Percentiles rank a stretch among this genome's conserved stretches.
These are phyloP conservation scores for Penicillium turbatum DNA, from an alignment of 495 filamentous ascomycete species.

Conservation along the genomic window DNA sequence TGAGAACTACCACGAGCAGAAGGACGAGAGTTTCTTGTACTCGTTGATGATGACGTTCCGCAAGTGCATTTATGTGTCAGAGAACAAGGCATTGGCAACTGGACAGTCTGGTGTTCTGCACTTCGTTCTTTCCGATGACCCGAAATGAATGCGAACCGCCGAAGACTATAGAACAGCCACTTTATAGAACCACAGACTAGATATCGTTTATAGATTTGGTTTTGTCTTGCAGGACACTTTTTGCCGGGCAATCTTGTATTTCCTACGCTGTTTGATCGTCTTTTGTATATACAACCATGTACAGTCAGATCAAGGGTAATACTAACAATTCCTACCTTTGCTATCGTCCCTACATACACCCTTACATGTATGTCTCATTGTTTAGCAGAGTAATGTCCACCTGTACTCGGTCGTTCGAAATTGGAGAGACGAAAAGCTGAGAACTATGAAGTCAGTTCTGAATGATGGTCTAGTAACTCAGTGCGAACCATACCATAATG, in stretches of 20 bases:
- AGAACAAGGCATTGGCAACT: not conserved
- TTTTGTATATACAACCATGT: not conserved
- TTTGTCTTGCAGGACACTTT: not conserved
- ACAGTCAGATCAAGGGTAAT: too few relatives aligned
- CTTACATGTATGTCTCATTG: too few relatives aligned
- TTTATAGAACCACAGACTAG: slow-evolving; percentile 1
- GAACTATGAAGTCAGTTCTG: too few relatives aligned
- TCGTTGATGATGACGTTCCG: slow-evolving; percentile 23
- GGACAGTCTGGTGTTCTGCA: slow-evolving; percentile 17
- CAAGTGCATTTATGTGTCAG: slow-evolving; percentile 24
- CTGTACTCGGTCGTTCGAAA: too few relatives aligned
- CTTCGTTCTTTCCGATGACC: slow-evolving; percentile 13
- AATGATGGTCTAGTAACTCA: too few relatives aligned
- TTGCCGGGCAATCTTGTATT: not conserved
- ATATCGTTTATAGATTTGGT: not conserved
- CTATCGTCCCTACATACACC: too few relatives aligned
- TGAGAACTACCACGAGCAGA: slow-evolving; percentile 69
- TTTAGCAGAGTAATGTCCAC: too few relatives aligned
- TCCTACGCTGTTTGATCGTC: not conserved
- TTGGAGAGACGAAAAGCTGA: too few relatives aligned
- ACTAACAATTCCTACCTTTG: too few relatives aligned
- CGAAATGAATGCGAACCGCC: not conserved
- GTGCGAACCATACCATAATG: too few relatives aligned
- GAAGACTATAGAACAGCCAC: not conserved
- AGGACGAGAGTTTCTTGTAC: slow-evolving; percentile 23